Conservation (phyloP, 257 asterid genomes). For the Solanum rostratum region DNA sequence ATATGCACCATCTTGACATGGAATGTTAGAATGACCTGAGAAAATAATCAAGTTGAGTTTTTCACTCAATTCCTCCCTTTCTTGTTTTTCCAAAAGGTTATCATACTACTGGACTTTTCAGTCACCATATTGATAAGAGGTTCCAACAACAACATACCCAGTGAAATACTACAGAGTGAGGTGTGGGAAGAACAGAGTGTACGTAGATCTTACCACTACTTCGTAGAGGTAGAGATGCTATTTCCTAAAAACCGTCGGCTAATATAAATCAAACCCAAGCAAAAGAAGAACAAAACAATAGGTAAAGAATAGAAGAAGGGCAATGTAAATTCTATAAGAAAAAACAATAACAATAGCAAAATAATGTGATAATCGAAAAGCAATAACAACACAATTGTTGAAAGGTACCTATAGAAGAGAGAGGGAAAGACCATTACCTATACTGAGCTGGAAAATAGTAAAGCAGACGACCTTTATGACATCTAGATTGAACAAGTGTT, state of each 20-base stretch:
- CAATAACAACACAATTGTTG: background rate
- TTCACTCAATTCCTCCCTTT: background rate
- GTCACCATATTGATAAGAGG: background rate
- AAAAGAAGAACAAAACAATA: too few relatives aligned
- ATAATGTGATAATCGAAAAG: too few relatives aligned
- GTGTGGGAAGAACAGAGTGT: too few relatives aligned
- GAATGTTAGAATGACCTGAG: background rate
- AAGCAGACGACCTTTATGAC: conserved; percentile 92
- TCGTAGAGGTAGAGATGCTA: too few relatives aligned
- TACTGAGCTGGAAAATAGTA: conserved; percentile 57
- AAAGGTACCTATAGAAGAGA: background rate
- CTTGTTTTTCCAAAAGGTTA: background rate
- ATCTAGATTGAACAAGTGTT: conserved; percentile 59
- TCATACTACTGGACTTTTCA: background rate
- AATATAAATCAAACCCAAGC: too few relatives aligned
- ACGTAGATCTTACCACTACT: too few relatives aligned
- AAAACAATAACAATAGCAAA: too few relatives aligned
- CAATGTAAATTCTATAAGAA: too few relatives aligned
- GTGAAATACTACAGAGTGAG: too few relatives aligned
- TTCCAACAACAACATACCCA: too few relatives aligned
- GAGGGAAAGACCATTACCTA: conserved; percentile 29
- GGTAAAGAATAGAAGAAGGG: too few relatives aligned
- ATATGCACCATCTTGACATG: background rate
- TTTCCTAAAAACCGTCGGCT: too few relatives aligned
- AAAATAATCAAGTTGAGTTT: background rate